Evolutionary conservation across 768 basidiomycete genomes (phyloP).

Genomic region (Xerocomus spinulosus): DNA sequence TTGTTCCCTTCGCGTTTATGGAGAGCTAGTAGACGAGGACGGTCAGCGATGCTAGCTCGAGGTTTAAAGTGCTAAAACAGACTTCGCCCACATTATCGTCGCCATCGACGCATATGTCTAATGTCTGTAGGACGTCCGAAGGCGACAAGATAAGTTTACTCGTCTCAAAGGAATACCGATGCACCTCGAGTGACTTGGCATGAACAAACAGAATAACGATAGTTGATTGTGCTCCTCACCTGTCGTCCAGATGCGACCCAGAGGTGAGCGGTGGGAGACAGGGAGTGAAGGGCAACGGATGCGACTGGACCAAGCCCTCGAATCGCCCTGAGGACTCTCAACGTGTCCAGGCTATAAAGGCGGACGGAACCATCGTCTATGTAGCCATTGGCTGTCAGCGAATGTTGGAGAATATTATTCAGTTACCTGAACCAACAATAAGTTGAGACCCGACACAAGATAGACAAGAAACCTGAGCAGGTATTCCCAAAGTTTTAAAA

Average conservation of each 20-base stretch:
- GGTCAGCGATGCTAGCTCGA: constrained; percentile 24
- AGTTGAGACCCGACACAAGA: constrained; percentile 46
- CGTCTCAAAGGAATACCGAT: constrained; percentile 43
- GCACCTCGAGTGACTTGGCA: constrained; percentile 10
- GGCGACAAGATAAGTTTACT: constrained; percentile 50
- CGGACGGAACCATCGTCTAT: constrained; percentile 71
- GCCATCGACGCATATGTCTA: constrained; percentile 48
- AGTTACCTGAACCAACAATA: constrained; percentile 55
- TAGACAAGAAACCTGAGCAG: constrained; percentile 52
- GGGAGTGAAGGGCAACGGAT: constrained; percentile 48
- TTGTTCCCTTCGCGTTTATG: constrained; percentile 48
- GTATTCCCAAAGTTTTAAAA: constrained; percentile 34
- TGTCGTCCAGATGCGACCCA: constrained; percentile 66
- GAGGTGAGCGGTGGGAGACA: constrained; percentile 41
- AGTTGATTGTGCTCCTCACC: constrained; percentile 32
- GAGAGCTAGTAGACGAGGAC: constrained; percentile 58
- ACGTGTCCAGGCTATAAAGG: constrained; percentile 55
- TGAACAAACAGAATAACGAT: not conserved
- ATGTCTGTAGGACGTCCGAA: constrained; percentile 42
- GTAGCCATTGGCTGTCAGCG: constrained; percentile 1
- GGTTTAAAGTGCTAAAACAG: constrained; percentile 3
- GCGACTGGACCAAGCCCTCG: constrained; percentile 59
- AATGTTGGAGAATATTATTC: not conserved
- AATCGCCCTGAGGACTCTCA: constrained; percentile 60
- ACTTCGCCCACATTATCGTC: constrained; percentile 71